Percentiles rank a stretch among this genome's conserved stretches.
Evolutionary conservation across 768 basidiomycete species (phyloP).

Genomic region (Suillus luteus): DNA sequence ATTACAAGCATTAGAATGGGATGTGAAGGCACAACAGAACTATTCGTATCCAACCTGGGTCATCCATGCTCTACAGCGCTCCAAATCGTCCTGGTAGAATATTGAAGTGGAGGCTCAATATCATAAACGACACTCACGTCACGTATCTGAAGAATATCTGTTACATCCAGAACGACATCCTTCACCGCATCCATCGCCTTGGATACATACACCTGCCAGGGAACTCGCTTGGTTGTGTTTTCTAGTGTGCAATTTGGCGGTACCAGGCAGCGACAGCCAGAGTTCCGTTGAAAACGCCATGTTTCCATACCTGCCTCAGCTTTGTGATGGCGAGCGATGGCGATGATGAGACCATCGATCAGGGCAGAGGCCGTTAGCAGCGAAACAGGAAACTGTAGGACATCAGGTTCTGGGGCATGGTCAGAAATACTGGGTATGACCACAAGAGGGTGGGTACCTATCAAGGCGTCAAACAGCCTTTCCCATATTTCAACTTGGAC

Average conservation of each 20-base stretch:
- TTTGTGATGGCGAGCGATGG: constrained; percentile 41
- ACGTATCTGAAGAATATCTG: constrained; percentile 27
- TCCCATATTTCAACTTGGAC: constrained; percentile 53
- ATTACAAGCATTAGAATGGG: no score
- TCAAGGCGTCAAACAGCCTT: constrained; percentile 45
- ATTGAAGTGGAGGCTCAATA: not conserved
- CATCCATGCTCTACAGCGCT: constrained; percentile 28
- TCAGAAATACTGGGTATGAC: not conserved
- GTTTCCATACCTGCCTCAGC: constrained; percentile 26
- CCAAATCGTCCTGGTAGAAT: constrained; percentile 24
- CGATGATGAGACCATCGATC: constrained; percentile 43
- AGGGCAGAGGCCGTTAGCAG: constrained; percentile 56
- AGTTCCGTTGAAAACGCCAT: not conserved
- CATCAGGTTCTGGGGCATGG: constrained; percentile 46
- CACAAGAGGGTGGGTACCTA: constrained; percentile 29
- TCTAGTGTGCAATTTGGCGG: not conserved
- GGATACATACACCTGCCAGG: constrained; percentile 16
- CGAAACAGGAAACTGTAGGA: constrained; percentile 53
- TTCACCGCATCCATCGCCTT: constrained; percentile 17
- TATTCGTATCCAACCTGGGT: constrained; percentile 16
- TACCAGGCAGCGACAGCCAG: not conserved
- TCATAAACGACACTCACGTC: constrained; percentile 15
- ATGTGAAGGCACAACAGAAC: no score
- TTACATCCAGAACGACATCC: constrained; percentile 26
- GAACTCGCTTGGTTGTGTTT: constrained; percentile 8